Percentiles rank a stretch among this genome's conserved stretches.
Conservation (phyloP, 1,284 basidiomycete species). For the Agaricales sp. region DNA sequence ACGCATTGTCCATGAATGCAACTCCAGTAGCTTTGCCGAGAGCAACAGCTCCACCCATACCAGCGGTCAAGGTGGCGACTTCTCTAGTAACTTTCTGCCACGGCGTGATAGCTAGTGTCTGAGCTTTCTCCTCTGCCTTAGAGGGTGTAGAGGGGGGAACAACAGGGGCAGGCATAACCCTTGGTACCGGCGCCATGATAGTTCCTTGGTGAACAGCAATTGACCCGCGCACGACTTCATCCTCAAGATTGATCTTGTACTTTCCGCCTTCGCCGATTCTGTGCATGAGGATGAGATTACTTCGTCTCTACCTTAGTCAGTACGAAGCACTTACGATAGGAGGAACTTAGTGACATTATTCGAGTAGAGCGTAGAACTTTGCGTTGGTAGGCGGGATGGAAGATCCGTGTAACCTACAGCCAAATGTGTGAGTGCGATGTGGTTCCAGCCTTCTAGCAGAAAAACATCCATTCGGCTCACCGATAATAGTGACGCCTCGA, state of each 20-base stretch:
- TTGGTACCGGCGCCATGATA: slow-evolving; percentile 55
- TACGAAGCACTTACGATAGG: slow-evolving; percentile 34
- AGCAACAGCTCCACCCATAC: slow-evolving; percentile 62
- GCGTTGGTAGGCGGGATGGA: slow-evolving; percentile 75
- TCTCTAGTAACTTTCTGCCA: slow-evolving; percentile 74
- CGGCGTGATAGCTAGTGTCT: slow-evolving; percentile 59
- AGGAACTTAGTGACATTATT: slow-evolving; percentile 87
- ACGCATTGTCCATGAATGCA: slow-evolving; percentile 78
- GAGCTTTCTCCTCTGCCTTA: slow-evolving; percentile 40
- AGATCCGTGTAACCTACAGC: slow-evolving; percentile 66
- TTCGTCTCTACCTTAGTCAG: too few relatives aligned
- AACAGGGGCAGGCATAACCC: slow-evolving; percentile 42
- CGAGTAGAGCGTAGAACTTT: slow-evolving; percentile 80
- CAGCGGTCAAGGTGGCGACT: slow-evolving; percentile 60
- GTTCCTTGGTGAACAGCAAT: slow-evolving; percentile 64
- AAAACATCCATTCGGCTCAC: slow-evolving; percentile 22
- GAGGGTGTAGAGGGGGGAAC: slow-evolving; percentile 37
- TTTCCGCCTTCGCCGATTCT: slow-evolving; percentile 42
- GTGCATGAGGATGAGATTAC: not conserved
- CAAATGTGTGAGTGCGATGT: not conserved
- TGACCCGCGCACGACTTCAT: slow-evolving; percentile 77
- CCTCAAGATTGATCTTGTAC: slow-evolving; percentile 61
- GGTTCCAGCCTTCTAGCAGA: slow-evolving; percentile 4
- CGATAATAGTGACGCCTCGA: slow-evolving; percentile 71
- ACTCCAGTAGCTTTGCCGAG: slow-evolving; percentile 71